Conservation (phyloP, 305 asterid species). For the Fraxinus dipetala region DNA sequence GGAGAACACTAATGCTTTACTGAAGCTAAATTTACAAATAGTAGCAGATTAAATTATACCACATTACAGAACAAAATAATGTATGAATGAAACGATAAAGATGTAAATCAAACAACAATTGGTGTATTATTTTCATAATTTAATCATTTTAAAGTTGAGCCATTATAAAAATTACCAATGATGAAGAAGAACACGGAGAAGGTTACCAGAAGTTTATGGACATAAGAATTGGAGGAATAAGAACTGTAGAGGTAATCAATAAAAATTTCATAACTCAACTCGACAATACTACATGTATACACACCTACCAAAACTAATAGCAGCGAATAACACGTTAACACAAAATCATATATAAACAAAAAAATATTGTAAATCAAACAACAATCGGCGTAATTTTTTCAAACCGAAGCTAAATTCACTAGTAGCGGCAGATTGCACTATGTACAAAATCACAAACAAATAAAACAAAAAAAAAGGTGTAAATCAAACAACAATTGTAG, state of each 20-base stretch:
- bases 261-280: constrained; percentile 22
- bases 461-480: background rate
- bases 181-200: background rate
- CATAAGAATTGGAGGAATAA: background rate
- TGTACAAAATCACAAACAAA: background rate
- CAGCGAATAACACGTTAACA: background rate
- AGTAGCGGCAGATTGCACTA: background rate
- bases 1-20: background rate
- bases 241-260: background rate
- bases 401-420: background rate
- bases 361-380: background rate
- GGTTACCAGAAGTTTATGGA: constrained; percentile 18
- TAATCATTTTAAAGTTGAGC: background rate
- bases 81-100: background rate
- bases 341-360: background rate
- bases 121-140: background rate
- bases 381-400: background rate
- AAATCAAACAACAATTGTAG: background rate
- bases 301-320: background rate
- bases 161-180: background rate
- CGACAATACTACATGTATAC: constrained; percentile 15
- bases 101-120: background rate
- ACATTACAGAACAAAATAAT: background rate
- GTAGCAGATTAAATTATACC: background rate
- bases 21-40: background rate